A percentile compares a stretch with the other conserved stretches of the same genome.
Conservation (phyloP, 768 basidiomycete genomes). For the Mycena galopus region DNA sequence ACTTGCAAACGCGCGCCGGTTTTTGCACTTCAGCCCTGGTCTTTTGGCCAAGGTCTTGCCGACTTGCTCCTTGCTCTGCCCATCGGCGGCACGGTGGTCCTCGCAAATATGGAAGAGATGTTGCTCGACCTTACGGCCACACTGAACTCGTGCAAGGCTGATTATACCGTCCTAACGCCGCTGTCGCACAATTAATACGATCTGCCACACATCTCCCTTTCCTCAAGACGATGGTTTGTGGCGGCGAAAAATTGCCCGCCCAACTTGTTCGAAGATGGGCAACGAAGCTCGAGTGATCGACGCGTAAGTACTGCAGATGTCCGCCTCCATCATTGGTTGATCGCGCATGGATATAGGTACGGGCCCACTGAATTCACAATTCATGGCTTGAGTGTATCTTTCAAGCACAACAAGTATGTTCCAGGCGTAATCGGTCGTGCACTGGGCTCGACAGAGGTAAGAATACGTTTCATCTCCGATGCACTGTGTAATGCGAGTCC, state of each 20-base stretch:
- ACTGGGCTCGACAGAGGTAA: slow-evolving; percentile 12
- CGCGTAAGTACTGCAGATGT: no score
- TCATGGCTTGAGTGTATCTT: not conserved
- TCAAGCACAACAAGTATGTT: not conserved
- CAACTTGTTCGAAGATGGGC: slow-evolving; percentile 8
- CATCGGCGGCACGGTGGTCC: not conserved
- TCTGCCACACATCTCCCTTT: slow-evolving; percentile 2
- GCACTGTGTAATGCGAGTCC: not conserved
- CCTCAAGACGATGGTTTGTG: slow-evolving; percentile 3
- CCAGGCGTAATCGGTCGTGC: slow-evolving; percentile 13
- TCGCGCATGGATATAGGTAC: not conserved
- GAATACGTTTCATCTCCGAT: not conserved
- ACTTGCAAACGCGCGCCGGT: slow-evolving; percentile 1
- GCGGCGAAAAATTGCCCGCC: slow-evolving; percentile 4
- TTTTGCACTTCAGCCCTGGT: slow-evolving; percentile 19
- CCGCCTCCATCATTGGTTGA: not conserved
- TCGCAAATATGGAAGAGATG: slow-evolving; percentile 16
- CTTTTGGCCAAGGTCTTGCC: slow-evolving; percentile 16
- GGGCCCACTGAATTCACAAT: slow-evolving; percentile 13
- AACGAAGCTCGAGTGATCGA: slow-evolving; percentile 6
- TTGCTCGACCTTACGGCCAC: not conserved
- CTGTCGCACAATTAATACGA: not conserved
- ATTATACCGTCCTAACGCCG: slow-evolving; percentile 12
- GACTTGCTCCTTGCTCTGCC: slow-evolving; percentile 10
- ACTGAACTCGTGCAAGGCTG: not conserved